These are phyloP conservation scores for Furculomyces boomerangus DNA, from an alignment of 371 early-diverging fungal genomes.

Conservation along the genomic window DNA sequence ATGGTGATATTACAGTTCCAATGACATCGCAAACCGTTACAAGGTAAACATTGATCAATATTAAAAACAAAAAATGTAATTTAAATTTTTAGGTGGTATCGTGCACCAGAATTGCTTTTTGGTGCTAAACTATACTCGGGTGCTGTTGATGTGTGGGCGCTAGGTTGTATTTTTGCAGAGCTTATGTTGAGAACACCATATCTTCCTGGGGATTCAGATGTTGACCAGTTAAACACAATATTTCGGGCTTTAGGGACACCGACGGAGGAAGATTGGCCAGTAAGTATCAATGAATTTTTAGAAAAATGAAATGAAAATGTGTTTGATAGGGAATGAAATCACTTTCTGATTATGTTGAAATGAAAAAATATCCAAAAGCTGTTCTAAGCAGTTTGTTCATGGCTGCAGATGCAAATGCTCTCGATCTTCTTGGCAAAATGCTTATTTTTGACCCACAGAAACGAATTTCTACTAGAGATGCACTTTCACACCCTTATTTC, in stretches of 20 bases:
- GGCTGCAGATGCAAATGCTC: constrained; percentile 81
- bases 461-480: constrained; percentile 72
- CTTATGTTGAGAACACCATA: constrained; percentile 92
- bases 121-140: constrained; percentile 81
- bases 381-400: constrained; percentile 69
- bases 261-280: constrained; percentile 91
- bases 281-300: constrained; percentile 11
- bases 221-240: constrained; percentile 88
- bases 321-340: constrained; percentile 35
- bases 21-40: constrained; percentile 95
- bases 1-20: constrained; percentile 53
- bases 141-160: constrained; percentile 96
- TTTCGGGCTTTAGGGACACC: constrained; percentile 96
- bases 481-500: constrained; percentile 84
- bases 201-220: constrained; percentile 84
- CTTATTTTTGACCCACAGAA: constrained; percentile 79
- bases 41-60: constrained; percentile 28
- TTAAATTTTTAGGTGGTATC: constrained; percentile 72
- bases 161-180: constrained; percentile 99
- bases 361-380: constrained; percentile 43
- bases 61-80: constrained; percentile 2
- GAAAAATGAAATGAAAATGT: neutral
- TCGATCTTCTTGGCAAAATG: constrained; percentile 85
- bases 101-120: constrained; percentile 96
- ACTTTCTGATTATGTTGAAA: constrained; percentile 54